Evolutionary conservation across 805 yeast genomes (phyloP), one percentile per base, ranked within the genome.

Genomic region (Kregervanrija pseudodelftensis): DNA sequence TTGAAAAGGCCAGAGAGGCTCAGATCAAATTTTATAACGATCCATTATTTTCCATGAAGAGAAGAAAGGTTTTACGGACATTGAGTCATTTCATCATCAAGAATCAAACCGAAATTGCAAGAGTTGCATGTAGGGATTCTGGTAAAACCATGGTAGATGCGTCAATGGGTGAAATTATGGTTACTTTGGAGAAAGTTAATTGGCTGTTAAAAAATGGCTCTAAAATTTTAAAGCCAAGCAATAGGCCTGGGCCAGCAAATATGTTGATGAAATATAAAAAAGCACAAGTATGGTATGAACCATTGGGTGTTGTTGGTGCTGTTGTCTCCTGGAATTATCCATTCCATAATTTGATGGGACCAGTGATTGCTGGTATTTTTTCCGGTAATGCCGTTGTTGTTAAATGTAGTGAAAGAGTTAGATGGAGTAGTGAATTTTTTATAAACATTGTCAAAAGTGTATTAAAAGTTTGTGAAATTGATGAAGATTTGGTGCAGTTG

Each of bases 271-370:
- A 80, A 42, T 88, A 91, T 72, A 93, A 93, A 62, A 83, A 83
- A 44, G 98, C 96, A 4, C 93, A 91, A 64, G 91, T 93, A 13
- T 73, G 95, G 50, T 93, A 93, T 63, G 95, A 90, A 63, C 98
- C 99, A 1, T 65, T 91, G 44, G 93, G 93, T 7, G 87, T 85
- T 11, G 91, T 91, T 22, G 76, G 95, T 8, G 95, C 98, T 0
- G 70, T 93, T 48, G 87, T 93, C 1, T 86, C 96, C 3, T 93
- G 99, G 99, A 93, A 93, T 60, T 93, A 93, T 61, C 99, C 99
- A 0, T 82, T 93, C 64, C 99, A 93, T 62, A 93, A 93, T 63
- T 68, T 90, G 42, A 66, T 93, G 72, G 97, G 97, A 3, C 99
- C 99, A 1, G 72, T 93, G 2, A 80, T 90, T 45, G 95, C 98